Base-by-base conservation (phyloP, 768 basidiomycete genomes). In the Tricholoma hemisulphureum region DNA sequence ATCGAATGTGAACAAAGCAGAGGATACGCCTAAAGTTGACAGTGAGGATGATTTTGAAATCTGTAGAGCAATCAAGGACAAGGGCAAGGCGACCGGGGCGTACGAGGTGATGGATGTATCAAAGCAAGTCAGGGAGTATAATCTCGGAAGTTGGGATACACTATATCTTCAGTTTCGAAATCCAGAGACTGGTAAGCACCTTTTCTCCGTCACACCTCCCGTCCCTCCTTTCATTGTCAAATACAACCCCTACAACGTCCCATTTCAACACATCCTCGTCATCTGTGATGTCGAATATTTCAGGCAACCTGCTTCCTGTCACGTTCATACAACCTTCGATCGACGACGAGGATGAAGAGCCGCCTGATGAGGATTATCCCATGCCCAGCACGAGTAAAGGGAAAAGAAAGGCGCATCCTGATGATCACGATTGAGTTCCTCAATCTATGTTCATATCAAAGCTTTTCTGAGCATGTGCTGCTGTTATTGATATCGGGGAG, bases 81-180 rank as follows among this genome's bases (percentile, higher is more conserved):
- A 78, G 68, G 84, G 82, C 5, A 76, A 77, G 24, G 78, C 72
- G 8, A 82, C 75, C 9, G 78, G 77, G 21, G 67, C 74, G 51
- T 90, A 85, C 67, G 83, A 85, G 53, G 66, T 76, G 2, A 67
- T 92, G 53, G 78, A 82, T 13, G 68, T 75, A 14, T 63, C 66
- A 20, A 76, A 69, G 59, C 69, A 68, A 48, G 63, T 82, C 45
- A 76, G 83, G 43, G 83, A 83, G 41, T 79, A 77, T 52, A 72
- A 77, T 3, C 70, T 89, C 51, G 66, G 69, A 2, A 84, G 83
- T 53, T 93, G 89, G 86, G 90, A 91, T 37, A 72, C 71, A 13
- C 59, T 92, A 18, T 91, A 83, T 63, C 65, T 93, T 31, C 87
- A 84, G 65, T 91, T 91, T 62, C 82, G 77, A 61, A 81, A 87